Conservation (phyloP, 805 yeast species). For the Ogataea wickerhamii region DNA sequence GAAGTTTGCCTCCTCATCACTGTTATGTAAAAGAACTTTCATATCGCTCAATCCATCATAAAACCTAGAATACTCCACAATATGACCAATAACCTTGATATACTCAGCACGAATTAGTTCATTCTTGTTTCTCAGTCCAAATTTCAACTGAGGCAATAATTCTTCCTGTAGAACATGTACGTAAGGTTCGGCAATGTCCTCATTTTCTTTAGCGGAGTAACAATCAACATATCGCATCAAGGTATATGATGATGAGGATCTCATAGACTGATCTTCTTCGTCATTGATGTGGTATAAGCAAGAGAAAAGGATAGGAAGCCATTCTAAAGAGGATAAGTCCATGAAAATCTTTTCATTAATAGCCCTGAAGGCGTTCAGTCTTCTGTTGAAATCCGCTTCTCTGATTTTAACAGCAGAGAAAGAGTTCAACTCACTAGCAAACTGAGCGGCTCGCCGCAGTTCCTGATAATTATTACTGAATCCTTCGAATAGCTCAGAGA, state of each 20-base stretch:
- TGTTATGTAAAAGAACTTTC: constrained; percentile 56
- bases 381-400: constrained; percentile 74
- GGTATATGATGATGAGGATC: constrained; percentile 69
- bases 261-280: constrained; percentile 71
- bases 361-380: constrained; percentile 62
- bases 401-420: constrained; percentile 58
- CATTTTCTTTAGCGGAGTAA: constrained; percentile 30
- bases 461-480: constrained; percentile 52
- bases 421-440: constrained; percentile 69
- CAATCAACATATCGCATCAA: constrained; percentile 65
- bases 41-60: constrained; percentile 56
- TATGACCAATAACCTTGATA: constrained; percentile 59
- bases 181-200: constrained; percentile 29
- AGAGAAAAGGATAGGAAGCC: constrained; percentile 76
- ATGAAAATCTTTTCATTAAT: constrained; percentile 56
- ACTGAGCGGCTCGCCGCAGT: constrained; percentile 41
- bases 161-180: constrained; percentile 45
- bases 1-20: constrained; percentile 75
- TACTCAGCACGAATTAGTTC: constrained; percentile 73
- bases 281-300: constrained; percentile 71
- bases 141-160: constrained; percentile 60
- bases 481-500: constrained; percentile 56
- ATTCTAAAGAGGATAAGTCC: constrained; percentile 49
- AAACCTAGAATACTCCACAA: constrained; percentile 46
- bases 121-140: constrained; percentile 58